These are phyloP conservation scores for Ceratobasidium sp. DNA, from an alignment of 1,284 basidiomycete species.

Conservation along the genomic window DNA sequence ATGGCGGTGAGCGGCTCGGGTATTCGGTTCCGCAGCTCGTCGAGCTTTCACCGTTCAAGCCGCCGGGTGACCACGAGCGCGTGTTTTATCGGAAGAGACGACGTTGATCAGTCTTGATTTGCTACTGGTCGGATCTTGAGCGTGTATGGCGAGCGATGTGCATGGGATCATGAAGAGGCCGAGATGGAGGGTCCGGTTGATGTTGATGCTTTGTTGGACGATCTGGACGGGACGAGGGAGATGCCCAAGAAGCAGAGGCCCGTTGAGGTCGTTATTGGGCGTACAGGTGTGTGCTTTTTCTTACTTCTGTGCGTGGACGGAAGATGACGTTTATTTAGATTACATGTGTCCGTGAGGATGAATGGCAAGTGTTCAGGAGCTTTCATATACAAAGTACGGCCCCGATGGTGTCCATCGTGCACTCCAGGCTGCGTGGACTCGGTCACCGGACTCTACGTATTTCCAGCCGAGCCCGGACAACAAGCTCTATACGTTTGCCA, in stretches of 20 bases:
- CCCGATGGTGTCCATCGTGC: constrained; percentile 79
- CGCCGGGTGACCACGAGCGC: constrained; percentile 68
- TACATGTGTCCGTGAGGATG: constrained; percentile 51
- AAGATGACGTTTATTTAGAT: constrained; percentile 41
- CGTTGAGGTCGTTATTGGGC: constrained; percentile 75
- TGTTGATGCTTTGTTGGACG: constrained; percentile 63
- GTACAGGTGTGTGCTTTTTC: constrained; percentile 68
- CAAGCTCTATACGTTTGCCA: constrained; percentile 65
- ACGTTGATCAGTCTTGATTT: constrained; percentile 81
- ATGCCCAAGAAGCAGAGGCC: constrained; percentile 52
- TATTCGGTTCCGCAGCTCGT: constrained; percentile 87
- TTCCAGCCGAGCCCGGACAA: constrained; percentile 80
- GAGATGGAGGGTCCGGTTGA: constrained; percentile 49
- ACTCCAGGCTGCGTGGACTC: constrained; percentile 69
- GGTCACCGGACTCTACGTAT: constrained; percentile 76
- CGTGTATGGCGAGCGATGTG: constrained; percentile 67
- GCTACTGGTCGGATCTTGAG: constrained; percentile 83
- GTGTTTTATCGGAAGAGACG: constrained; percentile 85
- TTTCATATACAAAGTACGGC: constrained; percentile 83
- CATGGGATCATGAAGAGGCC: constrained; percentile 61
- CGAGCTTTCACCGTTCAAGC: constrained; percentile 84
- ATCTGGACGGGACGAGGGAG: constrained; percentile 66
- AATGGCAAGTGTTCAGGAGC: constrained; percentile 62
- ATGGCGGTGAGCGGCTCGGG: constrained; percentile 75
- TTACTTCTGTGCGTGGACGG: neutral